Base-by-base conservation (phyloP, 2,329 filamentous ascomycete species). In the Trichoderma hamatum region DNA sequence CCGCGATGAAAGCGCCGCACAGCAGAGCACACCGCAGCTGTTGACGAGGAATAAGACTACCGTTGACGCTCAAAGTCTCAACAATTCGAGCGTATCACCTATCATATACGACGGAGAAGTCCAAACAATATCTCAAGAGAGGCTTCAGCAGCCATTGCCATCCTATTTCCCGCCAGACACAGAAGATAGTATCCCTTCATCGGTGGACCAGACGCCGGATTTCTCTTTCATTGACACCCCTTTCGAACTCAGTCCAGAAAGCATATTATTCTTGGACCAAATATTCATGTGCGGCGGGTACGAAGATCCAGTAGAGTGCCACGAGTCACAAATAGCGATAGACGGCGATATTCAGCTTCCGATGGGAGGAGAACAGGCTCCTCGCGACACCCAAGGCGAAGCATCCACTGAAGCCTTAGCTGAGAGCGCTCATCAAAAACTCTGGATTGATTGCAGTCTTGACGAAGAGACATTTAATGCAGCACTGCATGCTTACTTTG, bases 181-280 rank as follows among this genome's bases (percentile, higher is more conserved):
- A 6, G 51, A 65, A 26, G 34, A 46, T 19, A 24, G 6, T 3
- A 26, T 56, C 26, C 49, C 26, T 2, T 65, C 51, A 19, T 65
- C 62, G 11, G 6, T 65, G 36, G 52, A 56, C 52, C 34, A 46
- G 36, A 46, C 62, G n/a, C 51, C 51, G 26, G 51, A 65, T 19
- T 65, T 65, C 14, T 56, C 62, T 26, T 56, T 46, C 36, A 36
- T 65, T n/a, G 14, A 46, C 14, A 56, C 62, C 13, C 52, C 62
- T 4, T 65, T 65, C 10, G 62, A 56, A 26, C 62, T 65, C 62
- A 65, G 62, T 7, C 51, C 62, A 7, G 62, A 56, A 5, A 65
- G 51, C 51, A 65, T 56, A 2, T 56, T 65, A 32, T 65, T 65
- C n/a, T 19, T 65, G 3, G 62, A 65, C 24, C 62, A 65, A 46